A percentile compares a stretch with the other conserved stretches of the same genome.
phyloP scores from a whole-genome alignment of 2,329 filamentous ascomycete genomes.

The Phaeoacremonium minimum region DNA sequence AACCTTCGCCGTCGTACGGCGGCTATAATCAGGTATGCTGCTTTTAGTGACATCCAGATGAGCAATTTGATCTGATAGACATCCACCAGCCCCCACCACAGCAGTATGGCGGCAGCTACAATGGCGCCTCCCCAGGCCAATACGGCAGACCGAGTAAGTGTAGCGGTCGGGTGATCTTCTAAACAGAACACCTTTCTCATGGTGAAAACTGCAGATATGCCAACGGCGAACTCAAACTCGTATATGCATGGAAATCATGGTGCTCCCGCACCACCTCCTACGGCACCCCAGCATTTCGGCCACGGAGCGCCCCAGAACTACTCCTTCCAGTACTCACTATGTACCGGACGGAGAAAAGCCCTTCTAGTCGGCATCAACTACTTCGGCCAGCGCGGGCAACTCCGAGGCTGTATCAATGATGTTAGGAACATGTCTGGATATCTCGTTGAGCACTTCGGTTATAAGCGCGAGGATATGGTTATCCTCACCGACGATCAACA shows the following conservation, averaged over 20 bases:
- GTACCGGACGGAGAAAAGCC: constrained; percentile 83
- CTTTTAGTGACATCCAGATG: neutral
- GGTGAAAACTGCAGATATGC: constrained; percentile 10
- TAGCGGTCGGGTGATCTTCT: constrained; percentile 2
- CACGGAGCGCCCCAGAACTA: constrained; percentile 76
- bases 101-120: constrained; percentile 37
- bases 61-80: neutral
- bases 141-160: constrained; percentile 49
- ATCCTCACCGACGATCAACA: constrained; percentile 94
- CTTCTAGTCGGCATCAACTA: constrained; percentile 95
- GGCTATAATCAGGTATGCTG: constrained; percentile 2
- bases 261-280: constrained; percentile 63
- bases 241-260: constrained; percentile 52
- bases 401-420: constrained; percentile 94
- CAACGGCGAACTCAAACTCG: constrained; percentile 36
- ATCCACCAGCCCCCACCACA: constrained; percentile 27
- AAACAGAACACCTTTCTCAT: constrained; percentile 1
- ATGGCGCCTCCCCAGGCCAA: constrained; percentile 30
- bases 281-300: constrained; percentile 68
- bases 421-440: constrained; percentile 96
- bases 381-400: constrained; percentile 85
- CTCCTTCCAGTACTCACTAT: constrained; percentile 86
- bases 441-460: constrained; percentile 82
- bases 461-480: constrained; percentile 95
- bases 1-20: constrained; percentile 41